phyloP scores from a whole-genome alignment of 2,329 filamentous ascomycete genomes.

The Colletotrichum lindemuthianum region DNA sequence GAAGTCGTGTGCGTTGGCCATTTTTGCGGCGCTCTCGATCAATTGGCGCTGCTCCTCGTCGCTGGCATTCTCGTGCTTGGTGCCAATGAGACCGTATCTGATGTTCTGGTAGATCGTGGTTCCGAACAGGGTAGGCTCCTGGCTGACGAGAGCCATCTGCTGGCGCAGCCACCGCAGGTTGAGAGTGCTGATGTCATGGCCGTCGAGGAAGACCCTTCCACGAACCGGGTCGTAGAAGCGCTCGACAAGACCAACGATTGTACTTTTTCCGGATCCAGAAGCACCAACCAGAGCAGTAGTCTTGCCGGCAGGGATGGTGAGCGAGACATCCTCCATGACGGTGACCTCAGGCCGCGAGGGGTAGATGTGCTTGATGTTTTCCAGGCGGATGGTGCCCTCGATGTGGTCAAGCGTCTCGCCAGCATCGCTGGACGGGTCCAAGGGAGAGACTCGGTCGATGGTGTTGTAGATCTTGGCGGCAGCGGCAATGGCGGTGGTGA shows the following conservation, averaged over 20 bases:
- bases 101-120: conserved; percentile 93
- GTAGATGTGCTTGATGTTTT: conserved; percentile 90
- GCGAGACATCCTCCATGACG: conserved; percentile 85
- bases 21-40: conserved; percentile 83
- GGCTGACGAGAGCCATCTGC: conserved; percentile 91
- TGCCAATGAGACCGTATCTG: conserved; percentile 88
- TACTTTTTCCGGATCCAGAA: conserved; percentile 94
- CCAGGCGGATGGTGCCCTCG: conserved; percentile 81
- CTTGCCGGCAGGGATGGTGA: conserved; percentile 87
- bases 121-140: conserved; percentile 91
- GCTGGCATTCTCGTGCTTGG: conserved; percentile 73
- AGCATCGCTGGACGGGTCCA: conserved; percentile 77
- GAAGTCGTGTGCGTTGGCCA: conserved; percentile 95
- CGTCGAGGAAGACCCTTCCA: conserved; percentile 83
- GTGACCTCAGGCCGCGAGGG: conserved; percentile 90
- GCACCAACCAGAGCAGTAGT: conserved; percentile 93
- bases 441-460: conserved; percentile 86
- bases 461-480: conserved; percentile 93
- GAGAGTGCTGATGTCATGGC: conserved; percentile 79
- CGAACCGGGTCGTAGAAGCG: conserved; percentile 92
- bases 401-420: conserved; percentile 80
- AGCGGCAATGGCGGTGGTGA: conserved; percentile 83
- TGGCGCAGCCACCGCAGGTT: conserved; percentile 93
- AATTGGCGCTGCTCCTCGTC: conserved; percentile 76
- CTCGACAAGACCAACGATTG: conserved; percentile 91